Base-by-base conservation (phyloP, 352 stramenopile genomes). In the Phytophthora rubi region DNA sequence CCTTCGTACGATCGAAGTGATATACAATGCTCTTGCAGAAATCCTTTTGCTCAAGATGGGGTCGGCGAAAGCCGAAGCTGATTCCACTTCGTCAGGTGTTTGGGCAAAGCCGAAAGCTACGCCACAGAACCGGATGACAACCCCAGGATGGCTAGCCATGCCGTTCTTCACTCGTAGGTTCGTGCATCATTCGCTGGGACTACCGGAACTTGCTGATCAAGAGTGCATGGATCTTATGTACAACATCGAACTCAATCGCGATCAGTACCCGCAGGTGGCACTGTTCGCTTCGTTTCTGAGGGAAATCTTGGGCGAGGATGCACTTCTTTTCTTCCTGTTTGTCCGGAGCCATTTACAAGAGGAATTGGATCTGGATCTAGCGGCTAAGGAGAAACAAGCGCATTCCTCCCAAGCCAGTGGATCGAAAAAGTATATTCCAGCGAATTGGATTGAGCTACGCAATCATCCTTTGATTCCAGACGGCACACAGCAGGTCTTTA, bases 191-290 rank as follows among this genome's bases (percentile, higher is more conserved):
- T 73, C 71, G 0, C 48, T 95, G 5, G 88, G 88, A 4, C 61
- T 92, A 1, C 53, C 68, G 2, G 56, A 79, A 30, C 68, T 95
- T 2, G 86, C 83, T 0, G 85, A 94, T 16, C 86, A 95, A 68
- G 86, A 95, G 16, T 83, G 75, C 18, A 35, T 92, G 8, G 86
- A 95, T 51, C 62, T 95, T n/a, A 75, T 92, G 52, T 81, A 80
- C 58, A 95, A 91, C 39, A 57, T 88, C 4, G 88, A 94, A 47
- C 35, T 76, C 1, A 59, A 26, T n/a, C 68, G 81, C 4, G 79
- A 90, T 8, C 53, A 63, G 6, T 90, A 90, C 28, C 76, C 79
- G 0, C 70, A 83, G 6, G 72, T 90, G 18, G 66, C 76, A 7
- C 35, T 86, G 30, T 95, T 95, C 45, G 73, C 75, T 3, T 76